These are phyloP conservation scores for Acacia pycnantha DNA, from an alignment of 331 rosid species.

Conservation along the genomic window DNA sequence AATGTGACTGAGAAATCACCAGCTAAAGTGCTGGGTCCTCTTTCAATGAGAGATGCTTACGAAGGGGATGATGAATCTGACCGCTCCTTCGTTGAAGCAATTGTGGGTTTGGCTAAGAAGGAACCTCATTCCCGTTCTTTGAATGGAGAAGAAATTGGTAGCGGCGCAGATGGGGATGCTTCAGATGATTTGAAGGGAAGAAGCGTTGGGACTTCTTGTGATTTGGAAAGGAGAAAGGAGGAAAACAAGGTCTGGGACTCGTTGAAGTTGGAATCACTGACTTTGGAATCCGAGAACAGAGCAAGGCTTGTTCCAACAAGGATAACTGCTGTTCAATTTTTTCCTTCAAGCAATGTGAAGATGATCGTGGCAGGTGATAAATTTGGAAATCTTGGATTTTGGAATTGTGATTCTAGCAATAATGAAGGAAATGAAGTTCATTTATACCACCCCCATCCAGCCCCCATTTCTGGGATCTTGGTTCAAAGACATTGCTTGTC, in stretches of 20 bases:
- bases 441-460: conserved; percentile 63
- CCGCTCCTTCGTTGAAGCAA: conserved; percentile 38
- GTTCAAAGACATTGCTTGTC: conserved; percentile 60
- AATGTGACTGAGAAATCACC: conserved; percentile 20
- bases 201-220: neutral
- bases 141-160: conserved; percentile 3
- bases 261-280: conserved; percentile 48
- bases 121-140: conserved; percentile 18
- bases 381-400: conserved; percentile 81
- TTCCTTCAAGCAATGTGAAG: conserved; percentile 53
- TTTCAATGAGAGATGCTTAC: conserved; percentile 51
- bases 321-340: conserved; percentile 53
- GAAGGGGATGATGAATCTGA: conserved; percentile 36
- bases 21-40: conserved; percentile 45
- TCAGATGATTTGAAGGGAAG: neutral
- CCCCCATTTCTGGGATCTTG: conserved; percentile 74
- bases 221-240: conserved; percentile 1
- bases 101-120: conserved; percentile 39
- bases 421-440: conserved; percentile 42
- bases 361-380: conserved; percentile 70
- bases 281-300: conserved; percentile 58
- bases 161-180: conserved; percentile 1
- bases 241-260: conserved; percentile 13
- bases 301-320: conserved; percentile 71
- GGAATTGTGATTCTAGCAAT: conserved; percentile 50